Percentiles rank a stretch among this genome's conserved stretches.
phyloP scores from a whole-genome alignment of 2,329 filamentous ascomycete genomes.

The Fusarium luffae region DNA sequence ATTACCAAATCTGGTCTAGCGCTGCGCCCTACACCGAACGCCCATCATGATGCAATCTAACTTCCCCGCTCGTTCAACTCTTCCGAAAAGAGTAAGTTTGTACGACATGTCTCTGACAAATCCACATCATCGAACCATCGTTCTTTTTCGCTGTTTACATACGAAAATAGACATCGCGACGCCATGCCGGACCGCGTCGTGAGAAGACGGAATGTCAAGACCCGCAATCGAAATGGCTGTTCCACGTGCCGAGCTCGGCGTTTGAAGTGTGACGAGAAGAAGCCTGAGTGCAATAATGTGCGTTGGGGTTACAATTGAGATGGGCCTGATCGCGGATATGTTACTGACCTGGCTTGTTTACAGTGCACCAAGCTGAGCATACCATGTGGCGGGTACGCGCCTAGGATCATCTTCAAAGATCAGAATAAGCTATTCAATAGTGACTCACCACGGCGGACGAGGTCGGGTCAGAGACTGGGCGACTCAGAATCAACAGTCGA shows the following conservation, averaged over 20 bases:
- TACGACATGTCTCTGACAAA: background rate
- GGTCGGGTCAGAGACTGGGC: background rate
- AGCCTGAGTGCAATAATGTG: constrained; percentile 27
- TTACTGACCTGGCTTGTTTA: background rate
- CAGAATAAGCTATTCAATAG: constrained; percentile 22
- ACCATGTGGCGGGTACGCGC: constrained; percentile 27
- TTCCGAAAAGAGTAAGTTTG: fast-evolving
- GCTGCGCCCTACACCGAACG: background rate
- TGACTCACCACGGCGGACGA: background rate
- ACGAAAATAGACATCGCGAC: background rate
- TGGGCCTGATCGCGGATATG: background rate
- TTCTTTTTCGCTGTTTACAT: background rate
- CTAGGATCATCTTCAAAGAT: constrained; percentile 29
- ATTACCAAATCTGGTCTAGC: background rate
- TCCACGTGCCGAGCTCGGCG: constrained; percentile 28
- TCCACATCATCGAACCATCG: background rate
- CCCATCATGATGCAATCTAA: background rate
- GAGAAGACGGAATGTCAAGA: constrained; percentile 16
- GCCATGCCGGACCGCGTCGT: constrained; percentile 15
- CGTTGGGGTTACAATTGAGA: background rate
- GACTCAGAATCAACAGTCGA: background rate
- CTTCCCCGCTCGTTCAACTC: background rate
- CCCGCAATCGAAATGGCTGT: constrained; percentile 25
- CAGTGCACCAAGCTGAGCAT: constrained; percentile 18
- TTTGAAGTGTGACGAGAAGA: constrained; percentile 23